Base-by-base conservation (phyloP, 2,329 filamentous ascomycete genomes). In the Talaromyces sp. region DNA sequence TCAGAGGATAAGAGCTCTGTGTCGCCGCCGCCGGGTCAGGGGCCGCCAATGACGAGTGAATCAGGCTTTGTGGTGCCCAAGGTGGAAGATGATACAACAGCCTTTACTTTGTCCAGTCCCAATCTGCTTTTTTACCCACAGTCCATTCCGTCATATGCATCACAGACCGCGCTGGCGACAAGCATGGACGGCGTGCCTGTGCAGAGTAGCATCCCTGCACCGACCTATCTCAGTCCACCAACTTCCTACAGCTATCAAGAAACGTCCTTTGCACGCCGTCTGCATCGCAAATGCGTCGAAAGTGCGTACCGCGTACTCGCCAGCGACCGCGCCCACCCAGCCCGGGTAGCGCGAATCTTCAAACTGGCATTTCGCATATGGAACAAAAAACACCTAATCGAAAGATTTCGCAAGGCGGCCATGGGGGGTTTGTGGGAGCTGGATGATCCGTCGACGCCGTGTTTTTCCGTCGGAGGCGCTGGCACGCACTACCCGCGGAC, bases 211-310 rank as follows among this genome's bases (percentile, higher is more conserved):
- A 46, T 56, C 24, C 56, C 38, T 26, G 7, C 32, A 7, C 46
- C 57, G 5, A 17, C 27, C 4, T 59, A 62, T 29, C 46, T 59
- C 2, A 24, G 24, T 21, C 57, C 57, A 35, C 57, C 57, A 1
- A 46, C 56, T n/a, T 56, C 60, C 12, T 59, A 55, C 57, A 60
- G 52, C 46, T 62, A 59, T 43, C 41, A 62, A 11, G 60, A 62
- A 29, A 52, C 57, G 14, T 51, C 60, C 1, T 59, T 62, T 17
- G 57, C 60, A 8, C 60, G 57, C 11, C 27, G 60, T n/a, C 60
- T 62, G 5, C 54, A 55, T 35, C 60, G 60, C 26, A 32, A 32
- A 12, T 58, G 57, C 32, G n/a, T 50, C 9, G 60, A 62, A 53
- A 35, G 52, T 17, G 60, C 56, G 3, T 43, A 60, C 19, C n/a